Base-by-base conservation (phyloP, 768 basidiomycete genomes). In the Leccinum olivaceopallidum region DNA sequence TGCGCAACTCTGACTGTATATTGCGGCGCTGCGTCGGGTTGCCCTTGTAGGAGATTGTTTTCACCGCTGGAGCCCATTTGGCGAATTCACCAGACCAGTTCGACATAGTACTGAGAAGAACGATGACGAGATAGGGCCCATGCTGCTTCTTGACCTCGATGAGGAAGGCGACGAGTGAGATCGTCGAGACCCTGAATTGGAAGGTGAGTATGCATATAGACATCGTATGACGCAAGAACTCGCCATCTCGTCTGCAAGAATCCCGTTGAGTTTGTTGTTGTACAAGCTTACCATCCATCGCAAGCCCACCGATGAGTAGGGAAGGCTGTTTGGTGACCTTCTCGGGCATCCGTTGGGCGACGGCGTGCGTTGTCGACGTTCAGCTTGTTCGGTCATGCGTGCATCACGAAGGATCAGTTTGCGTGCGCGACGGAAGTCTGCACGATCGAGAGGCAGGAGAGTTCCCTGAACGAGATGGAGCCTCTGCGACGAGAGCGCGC, bases 251-350 rank as follows among this genome's bases (percentile, higher is more conserved):
- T 98, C 95, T 61, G 95, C 95, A 49, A 97, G 76, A 65, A 98
- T 97, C 60, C 95, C 95, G 67, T 97, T 95, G 61, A 97, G 82
- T 69, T 88, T 86, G 80, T 97, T 98, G 75, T 98, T 97, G 75
- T 95, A 97, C 77, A 97, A 80, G 75, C 90, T 93, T 68, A 98
- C 95, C 95, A 97, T 96, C 94, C 95, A 98, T 75, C 96, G 95
- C 68, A 98, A 75, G 60, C 95, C 95, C 95, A 61, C 94, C 95
- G 34, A 90, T 72, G 18, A 97, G 84, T 28, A 97, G 79, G 42
- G 66, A 66, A 2, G 92, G 92, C 70, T 94, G 92, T 64, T 73
- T 80, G 26, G 84, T 76, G 62, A 98, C 76, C 75, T 81, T 95
- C 82, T 99, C 97, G 67, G 88, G 89, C 66, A 94, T 89, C 61